phyloP scores from a whole-genome alignment of 2,329 filamentous ascomycete species.

The Colletotrichum sp. region DNA sequence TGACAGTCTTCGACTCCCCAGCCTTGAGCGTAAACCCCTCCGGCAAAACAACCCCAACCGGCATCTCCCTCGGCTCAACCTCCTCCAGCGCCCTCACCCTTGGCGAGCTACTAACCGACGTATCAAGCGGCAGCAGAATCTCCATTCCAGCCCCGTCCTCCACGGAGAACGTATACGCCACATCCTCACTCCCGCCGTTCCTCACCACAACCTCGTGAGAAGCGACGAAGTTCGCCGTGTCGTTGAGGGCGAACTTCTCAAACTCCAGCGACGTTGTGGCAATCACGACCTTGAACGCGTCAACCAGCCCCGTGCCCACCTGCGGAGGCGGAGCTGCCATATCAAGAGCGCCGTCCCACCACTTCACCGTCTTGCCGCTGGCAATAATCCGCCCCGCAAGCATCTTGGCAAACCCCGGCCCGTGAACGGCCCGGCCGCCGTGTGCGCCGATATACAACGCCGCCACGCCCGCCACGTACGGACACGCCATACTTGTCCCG shows the following conservation, averaged over 20 bases:
- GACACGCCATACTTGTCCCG: conserved; percentile 55
- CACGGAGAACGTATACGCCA: conserved; percentile 33
- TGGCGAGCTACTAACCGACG: neutral
- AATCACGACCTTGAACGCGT: conserved; percentile 45
- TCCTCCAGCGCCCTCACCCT: conserved; percentile 25
- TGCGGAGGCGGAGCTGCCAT: conserved; percentile 33
- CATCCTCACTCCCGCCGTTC: conserved; percentile 36
- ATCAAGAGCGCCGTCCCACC: conserved; percentile 27
- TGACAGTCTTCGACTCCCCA: conserved; percentile 27
- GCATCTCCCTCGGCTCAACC: conserved; percentile 23
- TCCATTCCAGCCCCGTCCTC: conserved; percentile 41
- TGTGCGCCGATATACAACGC: conserved; percentile 36
- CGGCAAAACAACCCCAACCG: conserved; percentile 22
- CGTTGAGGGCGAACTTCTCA: conserved; percentile 47
- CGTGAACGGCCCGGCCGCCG: conserved; percentile 34
- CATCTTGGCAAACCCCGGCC: conserved; percentile 31
- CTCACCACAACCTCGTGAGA: conserved; percentile 32
- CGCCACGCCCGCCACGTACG: conserved; percentile 47
- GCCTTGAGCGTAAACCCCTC: conserved; percentile 27
- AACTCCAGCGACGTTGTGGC: conserved; percentile 40
- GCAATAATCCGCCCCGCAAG: conserved; percentile 34
- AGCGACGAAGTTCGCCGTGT: conserved; percentile 41
- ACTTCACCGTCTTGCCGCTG: conserved; percentile 28
- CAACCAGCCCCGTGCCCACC: conserved; percentile 45
- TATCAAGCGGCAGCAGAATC: conserved; percentile 25